Evolutionary conservation across 2,329 filamentous ascomycete species (phyloP).

Genomic region (Beauveria sp.): DNA sequence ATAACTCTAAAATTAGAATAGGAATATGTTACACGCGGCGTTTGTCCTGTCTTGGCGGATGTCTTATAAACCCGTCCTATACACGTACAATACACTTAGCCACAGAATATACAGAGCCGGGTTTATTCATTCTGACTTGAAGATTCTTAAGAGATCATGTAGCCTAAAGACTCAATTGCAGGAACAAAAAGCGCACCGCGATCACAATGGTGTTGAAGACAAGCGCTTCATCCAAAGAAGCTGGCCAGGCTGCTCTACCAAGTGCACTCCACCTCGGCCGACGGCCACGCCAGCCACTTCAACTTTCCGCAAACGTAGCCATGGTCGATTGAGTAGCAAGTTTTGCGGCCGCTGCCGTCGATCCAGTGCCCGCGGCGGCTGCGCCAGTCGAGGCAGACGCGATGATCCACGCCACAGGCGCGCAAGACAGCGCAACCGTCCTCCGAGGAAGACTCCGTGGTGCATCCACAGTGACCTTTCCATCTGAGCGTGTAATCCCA

Average conservation of each 20-base stretch:
- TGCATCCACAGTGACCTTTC: not conserved
- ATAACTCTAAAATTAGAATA: not conserved
- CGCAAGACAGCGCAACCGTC: not conserved
- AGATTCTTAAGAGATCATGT: not conserved
- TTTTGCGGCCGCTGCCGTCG: not conserved
- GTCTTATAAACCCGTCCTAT: not conserved
- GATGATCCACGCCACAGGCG: not conserved
- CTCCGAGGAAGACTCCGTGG: not conserved
- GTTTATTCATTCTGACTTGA: not conserved
- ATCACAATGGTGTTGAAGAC: not conserved
- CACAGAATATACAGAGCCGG: not conserved
- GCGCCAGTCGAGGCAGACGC: not conserved
- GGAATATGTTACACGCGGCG: not conserved
- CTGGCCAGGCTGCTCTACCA: not conserved
- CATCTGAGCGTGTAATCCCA: not conserved
- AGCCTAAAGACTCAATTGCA: not conserved
- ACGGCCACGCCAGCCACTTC: not conserved
- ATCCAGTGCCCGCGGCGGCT: not conserved
- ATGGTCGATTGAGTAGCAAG: not conserved
- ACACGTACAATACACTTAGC: not conserved
- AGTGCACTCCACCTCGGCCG: not conserved
- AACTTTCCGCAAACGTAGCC: not conserved
- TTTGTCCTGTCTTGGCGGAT: not conserved
- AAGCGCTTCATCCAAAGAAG: no score
- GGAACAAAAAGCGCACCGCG: no score